A percentile compares a stretch with the other conserved stretches of the same genome.
phyloP scores from a whole-genome alignment of 2,329 filamentous ascomycete species.

The Fusarium penzigii region DNA sequence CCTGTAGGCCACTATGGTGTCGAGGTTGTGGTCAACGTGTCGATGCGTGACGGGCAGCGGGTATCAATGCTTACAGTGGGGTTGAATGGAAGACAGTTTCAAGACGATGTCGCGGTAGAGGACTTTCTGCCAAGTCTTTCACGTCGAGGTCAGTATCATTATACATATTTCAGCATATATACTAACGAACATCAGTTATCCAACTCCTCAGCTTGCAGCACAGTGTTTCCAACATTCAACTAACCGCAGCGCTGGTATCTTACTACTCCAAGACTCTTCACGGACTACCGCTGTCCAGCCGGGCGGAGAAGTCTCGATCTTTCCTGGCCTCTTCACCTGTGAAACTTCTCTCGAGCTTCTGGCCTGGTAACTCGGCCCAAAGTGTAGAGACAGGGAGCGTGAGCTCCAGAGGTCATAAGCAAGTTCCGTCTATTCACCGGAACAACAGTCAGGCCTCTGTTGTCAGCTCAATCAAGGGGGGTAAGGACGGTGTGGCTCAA shows the following conservation, averaged over 20 bases:
- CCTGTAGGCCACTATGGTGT: constrained; percentile 69
- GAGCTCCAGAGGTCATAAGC: constrained; percentile 42
- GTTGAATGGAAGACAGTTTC: constrained; percentile 68
- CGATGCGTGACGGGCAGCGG: constrained; percentile 52
- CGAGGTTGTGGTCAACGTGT: constrained; percentile 68
- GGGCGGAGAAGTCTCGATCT: constrained; percentile 64
- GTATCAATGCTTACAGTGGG: constrained; percentile 58
- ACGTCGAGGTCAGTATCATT: constrained; percentile 62
- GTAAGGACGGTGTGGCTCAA: constrained; percentile 38
- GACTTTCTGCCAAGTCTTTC: constrained; percentile 75
- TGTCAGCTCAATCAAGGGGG: constrained; percentile 52
- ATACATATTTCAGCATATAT: neutral
- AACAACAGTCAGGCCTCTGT: constrained; percentile 54
- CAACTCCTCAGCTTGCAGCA: constrained; percentile 72
- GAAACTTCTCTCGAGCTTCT: constrained; percentile 83
- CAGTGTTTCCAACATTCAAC: constrained; percentile 62
- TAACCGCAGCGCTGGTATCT: constrained; percentile 70
- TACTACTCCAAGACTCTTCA: constrained; percentile 79
- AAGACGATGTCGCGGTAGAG: constrained; percentile 71
- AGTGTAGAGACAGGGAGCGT: constrained; percentile 30
- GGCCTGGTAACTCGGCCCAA: constrained; percentile 60
- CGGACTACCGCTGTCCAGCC: constrained; percentile 63
- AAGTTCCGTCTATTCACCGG: constrained; percentile 42
- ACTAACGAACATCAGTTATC: constrained; percentile 57
- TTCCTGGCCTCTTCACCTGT: constrained; percentile 84